These are phyloP conservation scores for Aspergillus vadensis DNA, from an alignment of 2,329 filamentous ascomycete genomes.

Conservation along the genomic window DNA sequence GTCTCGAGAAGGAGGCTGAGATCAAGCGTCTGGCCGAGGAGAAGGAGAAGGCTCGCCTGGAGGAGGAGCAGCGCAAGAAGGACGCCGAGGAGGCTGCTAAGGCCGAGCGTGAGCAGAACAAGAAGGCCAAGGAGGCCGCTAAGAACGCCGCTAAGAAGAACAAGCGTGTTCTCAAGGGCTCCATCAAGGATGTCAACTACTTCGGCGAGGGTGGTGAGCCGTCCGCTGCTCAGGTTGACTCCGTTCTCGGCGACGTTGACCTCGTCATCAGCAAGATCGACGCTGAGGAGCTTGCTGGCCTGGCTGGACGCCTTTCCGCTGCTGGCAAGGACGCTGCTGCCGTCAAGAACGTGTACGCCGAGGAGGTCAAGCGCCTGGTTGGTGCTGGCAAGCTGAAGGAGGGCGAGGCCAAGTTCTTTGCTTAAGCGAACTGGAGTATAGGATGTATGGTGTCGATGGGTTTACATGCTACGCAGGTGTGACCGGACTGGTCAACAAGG, in stretches of 20 bases:
- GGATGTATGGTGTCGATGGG: background rate
- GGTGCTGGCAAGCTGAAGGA: slow-evolving; percentile 83
- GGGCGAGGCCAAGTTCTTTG: slow-evolving; percentile 68
- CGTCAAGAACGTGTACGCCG: slow-evolving; percentile 81
- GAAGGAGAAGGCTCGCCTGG: slow-evolving; percentile 77
- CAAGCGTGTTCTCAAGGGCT: slow-evolving; percentile 92
- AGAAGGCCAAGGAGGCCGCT: slow-evolving; percentile 98
- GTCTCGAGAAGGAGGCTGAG: slow-evolving; percentile 84
- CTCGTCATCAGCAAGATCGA: slow-evolving; percentile 85
- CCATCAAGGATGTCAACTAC: slow-evolving; percentile 98
- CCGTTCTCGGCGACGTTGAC: slow-evolving; percentile 82
- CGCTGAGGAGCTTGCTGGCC: slow-evolving; percentile 80
- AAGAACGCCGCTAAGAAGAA: slow-evolving; percentile 99
- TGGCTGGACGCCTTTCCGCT: slow-evolving; percentile 78
- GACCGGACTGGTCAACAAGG: background rate
- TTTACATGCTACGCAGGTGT: slow-evolving; percentile 5
- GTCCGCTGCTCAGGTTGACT: slow-evolving; percentile 76
- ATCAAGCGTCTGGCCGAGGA: slow-evolving; percentile 86
- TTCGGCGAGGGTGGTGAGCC: slow-evolving; percentile 72
- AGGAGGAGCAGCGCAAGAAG: slow-evolving; percentile 75
- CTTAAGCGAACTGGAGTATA: slow-evolving; percentile 19
- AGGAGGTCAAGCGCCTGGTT: slow-evolving; percentile 76
- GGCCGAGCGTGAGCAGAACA: slow-evolving; percentile 75
- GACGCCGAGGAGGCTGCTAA: slow-evolving; percentile 88
- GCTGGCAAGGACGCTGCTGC: slow-evolving; percentile 75